Conservation (phyloP, 352 stramenopile species). For the Globisporangium uncinulatum region DNA sequence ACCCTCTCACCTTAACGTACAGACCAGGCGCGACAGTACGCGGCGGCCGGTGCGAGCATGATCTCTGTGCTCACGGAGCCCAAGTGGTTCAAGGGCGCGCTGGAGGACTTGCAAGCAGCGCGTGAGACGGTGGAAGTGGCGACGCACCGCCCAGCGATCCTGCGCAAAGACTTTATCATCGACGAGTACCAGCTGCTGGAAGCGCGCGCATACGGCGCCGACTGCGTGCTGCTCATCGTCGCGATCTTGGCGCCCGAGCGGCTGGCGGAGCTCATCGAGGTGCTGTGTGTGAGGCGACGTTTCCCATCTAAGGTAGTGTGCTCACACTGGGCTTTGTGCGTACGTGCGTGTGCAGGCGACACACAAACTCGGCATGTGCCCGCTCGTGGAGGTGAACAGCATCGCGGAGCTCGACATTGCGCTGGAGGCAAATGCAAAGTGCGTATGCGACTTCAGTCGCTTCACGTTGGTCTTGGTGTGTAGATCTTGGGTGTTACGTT, state of each 20-base stretch:
- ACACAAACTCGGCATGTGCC: slow-evolving; percentile 92
- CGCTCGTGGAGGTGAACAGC: slow-evolving; percentile 97
- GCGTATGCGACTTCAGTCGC: background rate
- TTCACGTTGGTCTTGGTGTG: background rate
- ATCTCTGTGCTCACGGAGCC: slow-evolving; percentile 98
- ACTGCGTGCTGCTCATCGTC: slow-evolving; percentile 98
- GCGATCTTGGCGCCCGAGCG: slow-evolving; percentile 75
- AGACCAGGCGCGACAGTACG: slow-evolving; percentile 92
- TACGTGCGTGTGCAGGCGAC: slow-evolving; percentile 39
- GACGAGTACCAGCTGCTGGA: slow-evolving; percentile 94
- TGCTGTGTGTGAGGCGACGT: slow-evolving; percentile 1
- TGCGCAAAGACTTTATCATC: slow-evolving; percentile 95
- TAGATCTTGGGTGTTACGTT: too few species aligned
- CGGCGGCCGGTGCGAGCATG: slow-evolving; percentile 90
- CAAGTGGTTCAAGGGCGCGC: slow-evolving; percentile 96
- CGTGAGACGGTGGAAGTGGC: slow-evolving; percentile 42
- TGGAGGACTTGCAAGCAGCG: slow-evolving; percentile 80
- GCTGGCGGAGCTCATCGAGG: slow-evolving; percentile 57
- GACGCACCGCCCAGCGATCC: slow-evolving; percentile 53
- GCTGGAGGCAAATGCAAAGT: slow-evolving; percentile 83
- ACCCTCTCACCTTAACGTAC: slow-evolving; percentile 7
- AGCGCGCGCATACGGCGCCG: slow-evolving; percentile 91
- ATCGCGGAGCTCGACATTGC: slow-evolving; percentile 94
- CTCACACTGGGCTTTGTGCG: too few species aligned
- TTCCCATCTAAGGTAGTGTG: too few species aligned